Percentiles rank a stretch among this genome's conserved stretches.
Conservation (phyloP, 1,139 yeast species). For the Pneumocystis sp. region DNA sequence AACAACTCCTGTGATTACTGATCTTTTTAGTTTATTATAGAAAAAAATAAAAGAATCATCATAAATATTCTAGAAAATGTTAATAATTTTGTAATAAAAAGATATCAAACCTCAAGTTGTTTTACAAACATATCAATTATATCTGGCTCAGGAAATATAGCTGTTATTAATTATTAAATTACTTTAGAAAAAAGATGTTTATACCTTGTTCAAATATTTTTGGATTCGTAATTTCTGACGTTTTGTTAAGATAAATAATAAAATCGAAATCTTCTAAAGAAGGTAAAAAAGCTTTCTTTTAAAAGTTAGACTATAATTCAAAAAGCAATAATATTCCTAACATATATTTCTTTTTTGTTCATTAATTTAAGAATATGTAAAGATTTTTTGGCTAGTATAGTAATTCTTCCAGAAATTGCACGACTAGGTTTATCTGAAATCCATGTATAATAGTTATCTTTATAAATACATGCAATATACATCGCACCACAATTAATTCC, state of each 20-base stretch:
- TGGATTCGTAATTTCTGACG: slow-evolving; percentile 20
- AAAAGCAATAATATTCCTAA: not conserved
- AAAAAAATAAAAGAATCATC: slow-evolving; percentile 20
- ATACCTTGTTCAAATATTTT: slow-evolving; percentile 15
- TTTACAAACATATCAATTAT: slow-evolving; percentile 10
- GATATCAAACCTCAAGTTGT: slow-evolving; percentile 25
- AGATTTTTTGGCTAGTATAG: slow-evolving; percentile 74
- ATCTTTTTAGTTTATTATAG: slow-evolving; percentile 19
- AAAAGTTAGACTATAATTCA: not conserved
- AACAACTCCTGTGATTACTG: slow-evolving; percentile 63
- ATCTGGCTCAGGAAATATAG: slow-evolving; percentile 5
- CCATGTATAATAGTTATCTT: slow-evolving; percentile 74
- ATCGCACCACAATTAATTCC: slow-evolving; percentile 63
- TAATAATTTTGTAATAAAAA: slow-evolving; percentile 38
- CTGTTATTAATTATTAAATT: slow-evolving; percentile 5
- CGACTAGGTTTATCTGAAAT: slow-evolving; percentile 46
- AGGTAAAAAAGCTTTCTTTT: slow-evolving; percentile 41
- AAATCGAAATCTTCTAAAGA: slow-evolving; percentile 76
- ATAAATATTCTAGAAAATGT: slow-evolving; percentile 41
- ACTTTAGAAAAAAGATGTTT: not conserved
- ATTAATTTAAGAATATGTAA: slow-evolving; percentile 33
- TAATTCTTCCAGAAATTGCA: slow-evolving; percentile 65
- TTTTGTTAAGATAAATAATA: slow-evolving; percentile 39
- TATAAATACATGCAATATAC: slow-evolving; percentile 69
- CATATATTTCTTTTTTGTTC: slow-evolving; percentile 36